Conservation (phyloP, 2,329 filamentous ascomycete genomes). For the Stemphylium beticola region DNA sequence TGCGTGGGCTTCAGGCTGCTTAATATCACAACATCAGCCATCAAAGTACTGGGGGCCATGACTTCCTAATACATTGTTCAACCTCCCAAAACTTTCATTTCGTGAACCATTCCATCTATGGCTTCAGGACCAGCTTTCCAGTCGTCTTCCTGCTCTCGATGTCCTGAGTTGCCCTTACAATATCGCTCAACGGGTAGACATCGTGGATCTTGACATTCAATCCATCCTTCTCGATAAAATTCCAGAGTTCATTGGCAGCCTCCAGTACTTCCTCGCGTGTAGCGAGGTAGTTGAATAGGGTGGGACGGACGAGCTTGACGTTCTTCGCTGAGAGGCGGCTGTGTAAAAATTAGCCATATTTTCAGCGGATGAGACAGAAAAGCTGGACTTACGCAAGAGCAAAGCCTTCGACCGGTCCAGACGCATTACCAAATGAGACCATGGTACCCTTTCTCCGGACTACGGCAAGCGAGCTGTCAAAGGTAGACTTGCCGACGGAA, state of each 20-base stretch:
- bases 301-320: conserved; percentile 75
- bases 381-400: conserved; percentile 62
- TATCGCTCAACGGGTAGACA: conserved; percentile 76
- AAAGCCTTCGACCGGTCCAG: conserved; percentile 77
- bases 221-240: conserved; percentile 71
- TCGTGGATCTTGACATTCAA: conserved; percentile 77
- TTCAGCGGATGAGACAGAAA: background rate
- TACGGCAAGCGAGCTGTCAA: conserved; percentile 76
- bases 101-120: conserved; percentile 43
- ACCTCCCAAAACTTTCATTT: background rate
- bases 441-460: conserved; percentile 79
- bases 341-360: background rate
- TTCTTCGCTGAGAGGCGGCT: conserved; percentile 73
- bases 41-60: too few relatives aligned
- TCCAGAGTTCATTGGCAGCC: conserved; percentile 76
- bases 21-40: too few relatives aligned
- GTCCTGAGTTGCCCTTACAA: conserved; percentile 73
- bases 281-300: conserved; percentile 69
- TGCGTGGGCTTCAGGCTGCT: background rate
- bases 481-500: conserved; percentile 83
- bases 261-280: conserved; percentile 69
- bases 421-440: conserved; percentile 81
- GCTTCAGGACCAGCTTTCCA: conserved; percentile 80
- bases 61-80: background rate
- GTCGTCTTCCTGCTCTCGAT: conserved; percentile 82